These are phyloP conservation scores for Nothophaeocryptopus gaeumannii DNA, from an alignment of 2,329 filamentous ascomycete genomes.

Conservation along the genomic window DNA sequence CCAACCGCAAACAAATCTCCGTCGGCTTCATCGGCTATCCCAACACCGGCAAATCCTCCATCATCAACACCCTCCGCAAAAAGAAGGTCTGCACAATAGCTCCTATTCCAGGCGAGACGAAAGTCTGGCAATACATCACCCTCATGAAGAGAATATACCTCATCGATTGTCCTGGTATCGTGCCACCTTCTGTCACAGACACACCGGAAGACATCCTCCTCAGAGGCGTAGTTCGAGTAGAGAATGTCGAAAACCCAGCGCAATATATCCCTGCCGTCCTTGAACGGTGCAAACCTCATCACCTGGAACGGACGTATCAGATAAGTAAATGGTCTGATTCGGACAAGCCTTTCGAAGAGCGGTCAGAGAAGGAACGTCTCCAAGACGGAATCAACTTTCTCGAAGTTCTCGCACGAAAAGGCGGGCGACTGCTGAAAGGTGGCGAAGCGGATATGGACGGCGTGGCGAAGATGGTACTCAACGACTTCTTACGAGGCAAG, in stretches of 20 bases:
- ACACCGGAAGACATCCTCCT: constrained; percentile 84
- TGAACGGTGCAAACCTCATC: constrained; percentile 74
- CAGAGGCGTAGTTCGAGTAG: constrained; percentile 85
- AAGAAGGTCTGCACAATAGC: constrained; percentile 94
- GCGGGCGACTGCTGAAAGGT: constrained; percentile 79
- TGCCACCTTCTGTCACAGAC: constrained; percentile 81
- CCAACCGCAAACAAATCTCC: constrained; percentile 88
- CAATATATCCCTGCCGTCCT: constrained; percentile 90
- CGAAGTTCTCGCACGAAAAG: constrained; percentile 81
- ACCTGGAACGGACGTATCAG: constrained; percentile 91
- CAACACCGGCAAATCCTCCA: constrained; percentile 92
- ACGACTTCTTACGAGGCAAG: constrained; percentile 92
- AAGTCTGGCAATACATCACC: constrained; percentile 97
- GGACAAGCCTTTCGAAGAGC: constrained; percentile 20
- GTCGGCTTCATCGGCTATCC: constrained; percentile 88
- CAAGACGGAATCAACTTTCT: constrained; percentile 76
- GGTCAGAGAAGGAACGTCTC: constrained; percentile 29
- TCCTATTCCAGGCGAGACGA: constrained; percentile 93
- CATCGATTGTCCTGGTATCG: constrained; percentile 95
- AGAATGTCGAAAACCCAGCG: constrained; percentile 93
- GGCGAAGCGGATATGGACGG: constrained; percentile 95
- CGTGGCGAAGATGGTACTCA: constrained; percentile 93
- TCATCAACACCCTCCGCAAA: constrained; percentile 92
- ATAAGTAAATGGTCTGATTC: constrained; percentile 63
- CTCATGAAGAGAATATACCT: constrained; percentile 92